Evolutionary conservation across 306 rosid genomes (phyloP), one percentile per base, ranked within the genome.

Genomic region (Lathyrus aphaca): DNA sequence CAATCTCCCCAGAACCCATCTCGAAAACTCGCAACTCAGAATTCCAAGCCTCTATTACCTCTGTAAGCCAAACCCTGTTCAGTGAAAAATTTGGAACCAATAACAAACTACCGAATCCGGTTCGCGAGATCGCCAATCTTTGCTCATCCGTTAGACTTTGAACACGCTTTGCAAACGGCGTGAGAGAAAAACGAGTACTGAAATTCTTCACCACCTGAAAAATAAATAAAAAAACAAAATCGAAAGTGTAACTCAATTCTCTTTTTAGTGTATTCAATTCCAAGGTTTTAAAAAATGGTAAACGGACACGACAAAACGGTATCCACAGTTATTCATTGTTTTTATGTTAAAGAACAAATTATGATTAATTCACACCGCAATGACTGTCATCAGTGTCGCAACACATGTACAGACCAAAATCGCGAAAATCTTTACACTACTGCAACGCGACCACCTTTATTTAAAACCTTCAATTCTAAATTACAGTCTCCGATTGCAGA

Each of bases 11-110:
- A 2, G 64, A 43, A 29, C 40, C 73, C 3, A 82, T 21, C 10
- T 17, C 15, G 3, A 79, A 82, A 14, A 73, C 76, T 44, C 57
- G 73, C 49, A 25, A 38, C 30, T 67, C 66, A 66, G 76, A 55
- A 61, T 66, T 53, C 86, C 86, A 82, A 5, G 76, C 75, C 9
- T 82, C 86, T 74, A 82, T 82, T 7, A 82, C 18, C 55, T 82
- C 86, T 0, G 73, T 66, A 35, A 82, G 50, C 17, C 75, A 55
- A 37, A 71, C 46, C 55, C 46, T 82, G 73, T 72, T 82, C 0
- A 82, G 66, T 1, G 63, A 8, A 19, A 71, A 73, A 42, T 82
- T 82, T 3, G 86, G 83, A 61, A 78, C 50, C n/a, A 19, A 39
- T 5, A 82, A 59, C 39, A 82, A 63, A 49, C 51, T 71, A 23